phyloP scores from a whole-genome alignment of 2,329 filamentous ascomycete species.

The Penicillium sp. region DNA sequence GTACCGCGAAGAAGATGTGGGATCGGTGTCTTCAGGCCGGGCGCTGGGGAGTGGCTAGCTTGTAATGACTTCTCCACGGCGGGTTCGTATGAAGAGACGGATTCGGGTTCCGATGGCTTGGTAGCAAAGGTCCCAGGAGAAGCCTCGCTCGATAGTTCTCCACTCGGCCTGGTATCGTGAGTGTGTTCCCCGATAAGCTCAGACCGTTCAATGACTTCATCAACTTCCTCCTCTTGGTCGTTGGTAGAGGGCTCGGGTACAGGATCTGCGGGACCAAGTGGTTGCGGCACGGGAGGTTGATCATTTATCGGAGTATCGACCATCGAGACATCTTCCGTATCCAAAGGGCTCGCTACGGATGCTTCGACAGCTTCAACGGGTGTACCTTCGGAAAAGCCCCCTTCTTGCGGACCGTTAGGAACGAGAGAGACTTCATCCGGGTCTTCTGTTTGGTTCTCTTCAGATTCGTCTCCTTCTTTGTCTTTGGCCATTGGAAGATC shows the following conservation, averaged over 20 bases:
- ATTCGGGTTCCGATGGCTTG: constrained; percentile 51
- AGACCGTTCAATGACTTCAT: constrained; percentile 13
- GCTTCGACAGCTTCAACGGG: constrained; percentile 25
- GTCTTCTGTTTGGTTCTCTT: constrained; percentile 36
- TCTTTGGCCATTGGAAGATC: constrained; percentile 38
- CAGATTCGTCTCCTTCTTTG: constrained; percentile 36
- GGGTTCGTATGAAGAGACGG: constrained; percentile 46
- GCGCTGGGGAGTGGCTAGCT: constrained; percentile 45
- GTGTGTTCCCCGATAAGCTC: constrained; percentile 22
- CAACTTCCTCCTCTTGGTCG: constrained; percentile 10
- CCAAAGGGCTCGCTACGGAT: constrained; percentile 18
- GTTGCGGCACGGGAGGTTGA: not conserved
- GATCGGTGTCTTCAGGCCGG: constrained; percentile 67
- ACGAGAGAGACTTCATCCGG: constrained; percentile 42
- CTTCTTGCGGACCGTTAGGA: constrained; percentile 32
- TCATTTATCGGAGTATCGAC: constrained; percentile 19
- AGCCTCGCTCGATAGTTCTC: constrained; percentile 44
- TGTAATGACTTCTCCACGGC: constrained; percentile 39
- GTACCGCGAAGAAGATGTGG: constrained; percentile 85
- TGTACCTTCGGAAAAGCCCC: constrained; percentile 33
- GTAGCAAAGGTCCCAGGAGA: constrained; percentile 49
- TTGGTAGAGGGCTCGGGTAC: constrained; percentile 2
- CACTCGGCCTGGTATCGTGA: constrained; percentile 31
- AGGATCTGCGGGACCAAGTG: not conserved
- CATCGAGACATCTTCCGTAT: constrained; percentile 16